phyloP scores from a whole-genome alignment of 345 rosid species.

The Acer campestre region DNA sequence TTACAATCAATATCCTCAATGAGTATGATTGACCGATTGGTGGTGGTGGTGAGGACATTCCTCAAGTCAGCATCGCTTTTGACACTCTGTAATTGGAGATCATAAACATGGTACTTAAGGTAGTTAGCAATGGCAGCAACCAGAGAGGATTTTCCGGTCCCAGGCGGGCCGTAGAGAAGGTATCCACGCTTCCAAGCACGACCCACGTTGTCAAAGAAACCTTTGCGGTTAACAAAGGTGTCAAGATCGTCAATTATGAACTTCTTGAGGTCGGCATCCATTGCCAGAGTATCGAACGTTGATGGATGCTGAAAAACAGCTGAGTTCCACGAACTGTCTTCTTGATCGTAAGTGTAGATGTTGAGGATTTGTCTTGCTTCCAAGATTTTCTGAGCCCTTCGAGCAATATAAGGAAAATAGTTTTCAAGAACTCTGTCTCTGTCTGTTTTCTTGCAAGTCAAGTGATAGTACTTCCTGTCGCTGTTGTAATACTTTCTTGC shows the following conservation, averaged over 20 bases:
- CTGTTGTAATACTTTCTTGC: conserved; percentile 22
- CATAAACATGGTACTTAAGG: conserved; percentile 24
- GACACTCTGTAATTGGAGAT: conserved; percentile 25
- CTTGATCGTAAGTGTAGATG: conserved; percentile 36
- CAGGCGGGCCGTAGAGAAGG: conserved; percentile 30
- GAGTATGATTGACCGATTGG: conserved; percentile 5
- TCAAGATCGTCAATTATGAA: conserved; percentile 19
- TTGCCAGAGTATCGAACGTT: conserved; percentile 25
- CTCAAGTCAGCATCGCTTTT: conserved; percentile 25
- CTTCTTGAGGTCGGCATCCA: conserved; percentile 20
- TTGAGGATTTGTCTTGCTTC: conserved; percentile 27
- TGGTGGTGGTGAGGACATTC: conserved; percentile 22
- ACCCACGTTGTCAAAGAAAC: conserved; percentile 23
- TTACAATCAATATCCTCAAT: conserved; percentile 12
- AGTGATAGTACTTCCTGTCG: conserved; percentile 21
- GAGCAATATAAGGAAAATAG: conserved; percentile 29
- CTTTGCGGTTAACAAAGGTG: conserved; percentile 18
- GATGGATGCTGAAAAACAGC: conserved; percentile 23
- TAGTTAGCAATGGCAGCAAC: conserved; percentile 30
- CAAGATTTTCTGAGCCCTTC: conserved; percentile 21
- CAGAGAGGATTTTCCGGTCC: conserved; percentile 25
- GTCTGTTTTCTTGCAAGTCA: conserved; percentile 26
- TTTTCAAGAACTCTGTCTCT: conserved; percentile 16
- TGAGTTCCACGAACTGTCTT: conserved; percentile 16
- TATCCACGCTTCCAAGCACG: conserved; percentile 37